These are phyloP conservation scores for Aspergillus funiculosus DNA, from an alignment of 495 filamentous ascomycete genomes.

Conservation along the genomic window DNA sequence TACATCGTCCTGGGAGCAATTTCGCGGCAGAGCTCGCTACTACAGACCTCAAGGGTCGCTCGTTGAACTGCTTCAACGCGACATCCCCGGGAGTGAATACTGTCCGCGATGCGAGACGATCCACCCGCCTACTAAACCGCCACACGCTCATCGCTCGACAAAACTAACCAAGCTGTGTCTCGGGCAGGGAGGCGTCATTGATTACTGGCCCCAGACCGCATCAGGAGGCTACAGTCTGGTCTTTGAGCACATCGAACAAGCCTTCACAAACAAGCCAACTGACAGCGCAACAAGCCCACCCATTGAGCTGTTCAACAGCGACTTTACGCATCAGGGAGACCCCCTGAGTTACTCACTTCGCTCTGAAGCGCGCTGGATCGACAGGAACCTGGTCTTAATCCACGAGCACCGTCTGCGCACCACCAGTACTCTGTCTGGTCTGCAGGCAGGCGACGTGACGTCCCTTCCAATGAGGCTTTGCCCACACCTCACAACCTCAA, in stretches of 20 bases:
- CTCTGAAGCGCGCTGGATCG: conserved; percentile 1
- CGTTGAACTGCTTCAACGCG: conserved; percentile 2
- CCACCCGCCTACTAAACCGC: conserved; percentile 5
- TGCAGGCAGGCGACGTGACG: not conserved
- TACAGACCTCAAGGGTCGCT: not conserved
- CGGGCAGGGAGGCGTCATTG: not conserved
- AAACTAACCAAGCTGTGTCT: conserved; percentile 2
- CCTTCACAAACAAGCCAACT: not conserved
- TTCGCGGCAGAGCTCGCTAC: not conserved
- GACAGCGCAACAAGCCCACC: not conserved
- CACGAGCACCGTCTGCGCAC: conserved; percentile 4
- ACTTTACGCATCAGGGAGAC: not conserved
- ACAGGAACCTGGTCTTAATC: not conserved
- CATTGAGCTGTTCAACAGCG: not conserved
- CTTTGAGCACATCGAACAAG: not conserved
- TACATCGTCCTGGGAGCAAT: not conserved
- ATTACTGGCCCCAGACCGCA: conserved; percentile 6
- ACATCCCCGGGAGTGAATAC: not conserved
- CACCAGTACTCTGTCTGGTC: not conserved
- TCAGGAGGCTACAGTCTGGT: conserved; percentile 3
- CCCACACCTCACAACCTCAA: conserved; percentile 6
- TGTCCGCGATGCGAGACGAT: conserved; percentile 3
- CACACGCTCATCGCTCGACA: conserved; percentile 3
- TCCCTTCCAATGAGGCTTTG: conserved; percentile 8
- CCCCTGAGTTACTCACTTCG: not conserved